Conservation (phyloP, 257 asterid genomes). For the Rehmannia glutinosa region DNA sequence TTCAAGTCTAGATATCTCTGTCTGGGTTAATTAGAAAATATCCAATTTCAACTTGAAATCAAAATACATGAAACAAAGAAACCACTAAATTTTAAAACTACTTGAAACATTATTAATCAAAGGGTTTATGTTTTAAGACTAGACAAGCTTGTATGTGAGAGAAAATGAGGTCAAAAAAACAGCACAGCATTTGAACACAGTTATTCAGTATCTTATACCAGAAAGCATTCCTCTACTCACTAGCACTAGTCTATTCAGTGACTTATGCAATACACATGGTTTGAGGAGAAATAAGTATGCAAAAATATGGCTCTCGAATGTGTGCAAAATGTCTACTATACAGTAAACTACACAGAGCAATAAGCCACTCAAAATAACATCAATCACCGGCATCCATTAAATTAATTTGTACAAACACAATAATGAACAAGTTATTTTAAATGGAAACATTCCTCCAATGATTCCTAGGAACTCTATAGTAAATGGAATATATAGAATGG, state of each 20-base stretch:
- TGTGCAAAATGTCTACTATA: background rate
- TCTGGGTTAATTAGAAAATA: background rate
- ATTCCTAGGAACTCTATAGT: too few relatives aligned
- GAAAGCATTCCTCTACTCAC: constrained; percentile 10
- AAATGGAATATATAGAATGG: too few relatives aligned
- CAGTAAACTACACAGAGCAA: background rate
- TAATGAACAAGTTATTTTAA: too few relatives aligned
- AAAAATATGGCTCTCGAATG: background rate
- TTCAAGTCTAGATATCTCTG: background rate
- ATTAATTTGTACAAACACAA: background rate
- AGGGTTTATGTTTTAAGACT: background rate
- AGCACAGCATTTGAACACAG: background rate
- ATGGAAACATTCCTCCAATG: too few relatives aligned
- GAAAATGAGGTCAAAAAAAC: background rate
- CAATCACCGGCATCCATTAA: constrained; percentile 10
- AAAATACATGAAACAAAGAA: background rate
- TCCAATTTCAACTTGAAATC: background rate
- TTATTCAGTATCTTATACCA: background rate
- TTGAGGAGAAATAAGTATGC: background rate
- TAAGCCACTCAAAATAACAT: background rate
- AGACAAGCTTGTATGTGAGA: background rate
- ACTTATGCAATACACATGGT: background rate
- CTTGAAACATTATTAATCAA: background rate
- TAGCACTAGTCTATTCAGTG: background rate
- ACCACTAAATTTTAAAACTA: background rate